Evolutionary conservation across 139 green algal genomes (phyloP), one percentile per base, ranked within the genome.

Genomic region (Pleodorina starrii): DNA sequence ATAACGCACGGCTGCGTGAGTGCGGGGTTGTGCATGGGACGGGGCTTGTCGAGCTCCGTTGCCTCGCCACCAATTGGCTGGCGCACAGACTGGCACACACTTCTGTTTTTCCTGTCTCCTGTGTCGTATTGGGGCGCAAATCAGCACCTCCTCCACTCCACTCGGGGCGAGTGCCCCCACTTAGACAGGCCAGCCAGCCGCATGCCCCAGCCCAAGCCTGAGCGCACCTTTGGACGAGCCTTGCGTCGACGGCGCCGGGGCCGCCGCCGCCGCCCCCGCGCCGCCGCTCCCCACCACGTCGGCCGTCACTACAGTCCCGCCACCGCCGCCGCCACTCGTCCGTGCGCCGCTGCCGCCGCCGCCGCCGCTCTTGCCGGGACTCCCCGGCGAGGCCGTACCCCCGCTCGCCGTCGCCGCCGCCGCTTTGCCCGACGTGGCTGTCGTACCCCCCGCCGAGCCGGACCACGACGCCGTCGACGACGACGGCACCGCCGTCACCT

Each of bases 401-500:
- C 27, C 66, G 9, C 11, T 35, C n/a, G 66, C 32, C 66, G n/a
- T 40, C 66, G 32, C 66, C 66, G n/a, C 19, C 5, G n/a, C 59
- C 29, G 60, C 81, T 60, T 77, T 87, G 29, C 11, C 32, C 43
- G 81, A 63, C 81, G 81, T 87, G 38, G 81, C 81, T 19, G 81
- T 87, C 43, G 81, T 87, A 36, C 79, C 79, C 38, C 79, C 79
- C 14, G 60, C 80, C 27, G 40, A 35, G 5, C 1, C 54, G 14
- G 54, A 19, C 44, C 25, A 35, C 51, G 23, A 12, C 32, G n/a
- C 17, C 77, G 77, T 10, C 21, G 50, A 11, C 38, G 80, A 36
- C 42, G 81, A 43, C 23, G 81, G 81, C 59, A 87, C 81, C 27
- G 81, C 16, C 42, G 81, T 87, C 17, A 87, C 81, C 60, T 78